Conservation (phyloP, 805 yeast species). For the Myxozyma vanderwaltii region DNA sequence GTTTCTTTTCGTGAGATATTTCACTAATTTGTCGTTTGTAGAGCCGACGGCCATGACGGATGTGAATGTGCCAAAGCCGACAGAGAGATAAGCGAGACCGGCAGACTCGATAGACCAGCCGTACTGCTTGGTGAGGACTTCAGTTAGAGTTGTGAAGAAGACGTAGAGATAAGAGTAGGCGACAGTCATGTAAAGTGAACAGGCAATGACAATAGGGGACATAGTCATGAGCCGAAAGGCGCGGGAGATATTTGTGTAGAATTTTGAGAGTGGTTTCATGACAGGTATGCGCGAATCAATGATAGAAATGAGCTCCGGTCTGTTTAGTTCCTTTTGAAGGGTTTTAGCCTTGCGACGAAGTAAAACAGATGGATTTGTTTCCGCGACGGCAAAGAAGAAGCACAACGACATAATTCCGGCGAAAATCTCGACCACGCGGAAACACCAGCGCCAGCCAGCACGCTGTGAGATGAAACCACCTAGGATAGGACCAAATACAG, state of each 20-base stretch:
- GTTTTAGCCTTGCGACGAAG: constrained; percentile 41
- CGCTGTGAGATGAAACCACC: constrained; percentile 59
- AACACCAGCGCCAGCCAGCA: constrained; percentile 72
- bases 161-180: constrained; percentile 42
- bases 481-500: constrained; percentile 66
- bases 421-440: constrained; percentile 52
- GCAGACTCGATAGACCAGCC: constrained; percentile 57
- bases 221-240: constrained; percentile 43
- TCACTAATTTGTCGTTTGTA: constrained; percentile 27
- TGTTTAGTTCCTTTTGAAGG: background rate
- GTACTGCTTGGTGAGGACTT: constrained; percentile 53
- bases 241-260: constrained; percentile 37
- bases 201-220: constrained; percentile 22
- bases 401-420: constrained; percentile 24
- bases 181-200: constrained; percentile 29
- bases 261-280: constrained; percentile 39
- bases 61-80: constrained; percentile 53
- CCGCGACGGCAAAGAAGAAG: constrained; percentile 58
- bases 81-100: constrained; percentile 62
- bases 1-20: constrained; percentile 22
- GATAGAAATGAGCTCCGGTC: constrained; percentile 41
- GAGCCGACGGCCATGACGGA: constrained; percentile 53
- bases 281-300: constrained; percentile 56
- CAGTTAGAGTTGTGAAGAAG: constrained; percentile 63
- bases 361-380: constrained; percentile 83